A percentile compares a stretch with the other conserved stretches of the same genome.
Conservation (phyloP, 2,329 filamentous ascomycete species). For the Pestalotiopsis fici region DNA sequence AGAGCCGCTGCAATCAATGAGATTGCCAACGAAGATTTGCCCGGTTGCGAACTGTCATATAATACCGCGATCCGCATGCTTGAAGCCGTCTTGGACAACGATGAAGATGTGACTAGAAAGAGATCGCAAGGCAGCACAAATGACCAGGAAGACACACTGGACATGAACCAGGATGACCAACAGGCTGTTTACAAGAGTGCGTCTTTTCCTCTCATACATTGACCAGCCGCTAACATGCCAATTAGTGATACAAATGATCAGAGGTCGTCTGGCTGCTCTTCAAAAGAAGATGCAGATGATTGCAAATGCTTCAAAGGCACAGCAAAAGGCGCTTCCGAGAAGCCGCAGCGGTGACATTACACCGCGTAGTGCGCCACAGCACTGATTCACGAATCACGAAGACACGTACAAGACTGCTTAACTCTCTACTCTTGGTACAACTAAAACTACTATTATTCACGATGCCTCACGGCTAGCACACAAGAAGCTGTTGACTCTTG, state of each 20-base stretch:
- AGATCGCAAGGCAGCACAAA: conserved; percentile 38
- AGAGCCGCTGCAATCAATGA: conserved; percentile 92
- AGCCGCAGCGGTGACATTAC: conserved; percentile 58
- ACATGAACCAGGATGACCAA: conserved; percentile 69
- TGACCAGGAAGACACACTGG: conserved; percentile 44
- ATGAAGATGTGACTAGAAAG: conserved; percentile 57
- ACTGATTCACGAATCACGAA: conserved; percentile 30
- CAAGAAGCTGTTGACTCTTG: conserved; percentile 13
- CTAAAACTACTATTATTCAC: conserved; percentile 23
- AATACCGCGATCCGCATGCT: conserved; percentile 92
- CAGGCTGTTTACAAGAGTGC: conserved; percentile 73
- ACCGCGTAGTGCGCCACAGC: conserved; percentile 54
- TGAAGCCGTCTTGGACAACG: conserved; percentile 87
- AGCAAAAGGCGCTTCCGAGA: conserved; percentile 43
- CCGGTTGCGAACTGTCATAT: conserved; percentile 89
- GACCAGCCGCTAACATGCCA: background rate
- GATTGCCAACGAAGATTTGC: conserved; percentile 85
- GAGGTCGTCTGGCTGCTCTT: conserved; percentile 53
- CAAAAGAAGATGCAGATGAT: conserved; percentile 64
- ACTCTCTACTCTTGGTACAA: background rate
- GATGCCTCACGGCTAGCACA: conserved; percentile 28
- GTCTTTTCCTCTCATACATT: conserved; percentile 26
- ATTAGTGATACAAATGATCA: conserved; percentile 65
- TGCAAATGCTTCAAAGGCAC: conserved; percentile 55
- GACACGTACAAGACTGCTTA: conserved; percentile 30